Base-by-base conservation (phyloP, 2,329 filamentous ascomycete species). In the Saccharata proteae region DNA sequence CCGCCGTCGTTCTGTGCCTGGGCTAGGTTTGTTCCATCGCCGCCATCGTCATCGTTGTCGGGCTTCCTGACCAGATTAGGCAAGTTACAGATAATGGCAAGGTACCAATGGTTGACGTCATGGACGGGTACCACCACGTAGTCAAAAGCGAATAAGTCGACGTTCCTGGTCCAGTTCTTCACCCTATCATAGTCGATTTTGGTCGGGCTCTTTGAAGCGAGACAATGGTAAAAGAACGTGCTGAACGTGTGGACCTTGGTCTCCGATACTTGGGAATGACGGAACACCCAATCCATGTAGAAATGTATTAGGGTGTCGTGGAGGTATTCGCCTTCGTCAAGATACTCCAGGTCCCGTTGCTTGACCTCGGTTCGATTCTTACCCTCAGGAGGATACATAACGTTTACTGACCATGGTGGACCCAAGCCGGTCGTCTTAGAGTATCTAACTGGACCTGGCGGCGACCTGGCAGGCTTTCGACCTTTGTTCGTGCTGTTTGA, bases 251-350 rank as follows among this genome's bases (percentile, higher is more conserved):
- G 83, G 3, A 93, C 74, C 30, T 74, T 73, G 37, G 72, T 62
- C 0, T 74, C 59, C 4, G 76, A 43, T 4, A 55, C 36, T 0
- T 46, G 40, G 14, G 40, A 35, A 8, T 26, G 72, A 61, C 50
- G 30, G 24, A 45, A 49, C 3, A 52, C 38, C 26, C 51, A 48
- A 23, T 43, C 16, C 34, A 93, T 64, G 48, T 92, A 93, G 50
- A 94, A 94, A 30, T 73, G 76, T 42, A 98, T 80, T 16, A 98
- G 61, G 46, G 84, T 93, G 58, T 98, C 90, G 49, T 98, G 98
- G 25, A 98, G 58, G 37, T 80, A 93, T 43, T 93, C 72, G 9
- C 77, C 81, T 40, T 92, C 81, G 38, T 93, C 77, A 3, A 98
- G 67, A 24, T 83, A 69, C 13, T 67, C 59, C 19, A 96, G 74